These are phyloP conservation scores for Alternaria burnsii DNA, from an alignment of 2,329 filamentous ascomycete genomes.

Conservation along the genomic window DNA sequence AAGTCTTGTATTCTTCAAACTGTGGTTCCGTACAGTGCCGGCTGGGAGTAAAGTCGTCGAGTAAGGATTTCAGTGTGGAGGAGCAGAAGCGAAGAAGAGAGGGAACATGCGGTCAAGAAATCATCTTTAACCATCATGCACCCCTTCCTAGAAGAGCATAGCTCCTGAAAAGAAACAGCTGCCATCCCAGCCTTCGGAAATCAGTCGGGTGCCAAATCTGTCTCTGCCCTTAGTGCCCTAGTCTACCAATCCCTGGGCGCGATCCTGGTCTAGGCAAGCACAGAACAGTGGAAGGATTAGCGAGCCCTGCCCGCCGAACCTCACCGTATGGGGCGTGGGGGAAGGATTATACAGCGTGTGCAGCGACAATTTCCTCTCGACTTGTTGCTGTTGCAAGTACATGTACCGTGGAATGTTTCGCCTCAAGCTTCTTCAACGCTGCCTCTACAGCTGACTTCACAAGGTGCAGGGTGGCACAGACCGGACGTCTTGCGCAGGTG, in stretches of 20 bases:
- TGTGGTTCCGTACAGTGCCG: background rate
- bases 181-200: conserved; percentile 31
- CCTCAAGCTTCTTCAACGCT: background rate
- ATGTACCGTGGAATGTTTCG: background rate
- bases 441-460: background rate
- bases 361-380: background rate
- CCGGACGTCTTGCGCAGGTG: conserved; percentile 6
- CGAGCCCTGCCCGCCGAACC: conserved; percentile 29
- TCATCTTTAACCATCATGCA: conserved; percentile 31
- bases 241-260: conserved; percentile 22
- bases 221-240: conserved; percentile 21
- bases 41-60: background rate
- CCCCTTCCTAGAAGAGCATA: conserved; percentile 27
- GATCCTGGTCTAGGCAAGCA: conserved; percentile 20
- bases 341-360: background rate
- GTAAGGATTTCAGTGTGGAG: background rate
- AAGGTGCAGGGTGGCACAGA: background rate
- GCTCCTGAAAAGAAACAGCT: conserved; percentile 26
- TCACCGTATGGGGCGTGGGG: conserved; percentile 21
- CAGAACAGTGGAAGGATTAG: conserved; percentile 23
- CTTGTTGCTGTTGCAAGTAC: background rate
- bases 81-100: conserved; percentile 12
- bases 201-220: conserved; percentile 26
- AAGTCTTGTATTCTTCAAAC: background rate
- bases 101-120: conserved; percentile 32